phyloP scores from a whole-genome alignment of 139 green algal species.

The Tetraselmis striata region DNA sequence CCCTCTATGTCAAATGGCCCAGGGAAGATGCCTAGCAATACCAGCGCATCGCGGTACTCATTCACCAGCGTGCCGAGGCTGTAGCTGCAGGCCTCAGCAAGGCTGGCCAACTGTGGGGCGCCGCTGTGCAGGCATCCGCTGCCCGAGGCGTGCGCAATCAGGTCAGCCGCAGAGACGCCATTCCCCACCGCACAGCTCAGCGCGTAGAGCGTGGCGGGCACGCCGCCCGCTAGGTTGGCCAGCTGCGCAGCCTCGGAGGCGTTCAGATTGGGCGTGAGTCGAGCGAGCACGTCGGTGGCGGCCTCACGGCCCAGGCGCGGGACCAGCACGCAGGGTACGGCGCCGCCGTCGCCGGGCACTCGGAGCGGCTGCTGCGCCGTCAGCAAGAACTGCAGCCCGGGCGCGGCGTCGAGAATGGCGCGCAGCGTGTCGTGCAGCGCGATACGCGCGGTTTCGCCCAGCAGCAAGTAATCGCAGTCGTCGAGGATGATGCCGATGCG shows the following conservation, averaged over 20 bases:
- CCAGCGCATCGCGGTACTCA: not conserved
- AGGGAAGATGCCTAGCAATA: not conserved
- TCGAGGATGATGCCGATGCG: not conserved
- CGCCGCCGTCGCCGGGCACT: not conserved
- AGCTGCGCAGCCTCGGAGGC: not conserved
- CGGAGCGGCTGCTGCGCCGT: not conserved
- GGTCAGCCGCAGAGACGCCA: not conserved
- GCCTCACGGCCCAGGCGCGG: not conserved
- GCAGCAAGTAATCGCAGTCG: not conserved
- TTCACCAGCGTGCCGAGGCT: not conserved
- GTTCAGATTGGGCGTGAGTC: not conserved
- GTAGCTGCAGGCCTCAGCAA: not conserved
- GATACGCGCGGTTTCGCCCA: not conserved
- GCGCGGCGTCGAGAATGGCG: not conserved
- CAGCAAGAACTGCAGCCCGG: not conserved
- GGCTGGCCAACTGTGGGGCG: not conserved
- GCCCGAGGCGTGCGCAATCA: not conserved
- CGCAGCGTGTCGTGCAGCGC: not conserved
- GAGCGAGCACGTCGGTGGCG: not conserved
- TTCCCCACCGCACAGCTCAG: not conserved
- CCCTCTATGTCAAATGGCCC: not conserved
- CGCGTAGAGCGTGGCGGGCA: not conserved
- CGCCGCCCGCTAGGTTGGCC: not conserved
- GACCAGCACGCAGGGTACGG: not conserved
- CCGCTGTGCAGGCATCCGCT: not conserved